Conservation (phyloP, 179 eudicot genomes). For the Spinacia oleracea region DNA sequence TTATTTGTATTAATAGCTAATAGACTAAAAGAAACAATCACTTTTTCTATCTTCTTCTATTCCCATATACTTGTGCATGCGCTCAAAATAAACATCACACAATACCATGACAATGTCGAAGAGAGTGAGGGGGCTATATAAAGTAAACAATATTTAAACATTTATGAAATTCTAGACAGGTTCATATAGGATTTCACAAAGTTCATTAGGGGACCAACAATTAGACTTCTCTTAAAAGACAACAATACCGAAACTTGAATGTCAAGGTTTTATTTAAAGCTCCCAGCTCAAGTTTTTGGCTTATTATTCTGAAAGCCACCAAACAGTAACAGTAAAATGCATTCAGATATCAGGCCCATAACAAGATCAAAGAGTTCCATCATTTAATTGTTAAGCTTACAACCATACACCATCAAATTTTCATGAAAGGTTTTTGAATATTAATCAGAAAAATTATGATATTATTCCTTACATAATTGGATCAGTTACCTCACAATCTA, state of each 20-base stretch:
- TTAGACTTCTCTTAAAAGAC: not conserved
- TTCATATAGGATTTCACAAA: not conserved
- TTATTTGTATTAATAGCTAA: too few relatives aligned
- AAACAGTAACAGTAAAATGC: too few relatives aligned
- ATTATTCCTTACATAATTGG: not conserved
- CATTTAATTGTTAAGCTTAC: not conserved
- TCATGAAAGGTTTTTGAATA: not conserved
- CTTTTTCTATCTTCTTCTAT: too few relatives aligned
- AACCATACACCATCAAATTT: not conserved
- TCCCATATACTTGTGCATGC: too few relatives aligned
- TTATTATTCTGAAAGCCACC: not conserved
- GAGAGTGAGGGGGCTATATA: not conserved
- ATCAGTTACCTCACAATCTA: not conserved
- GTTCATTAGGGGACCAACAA: not conserved
- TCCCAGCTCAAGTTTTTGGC: not conserved
- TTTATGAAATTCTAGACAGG: too few relatives aligned
- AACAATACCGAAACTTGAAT: not conserved
- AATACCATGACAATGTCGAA: not conserved
- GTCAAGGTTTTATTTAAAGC: not conserved
- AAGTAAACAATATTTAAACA: not conserved
- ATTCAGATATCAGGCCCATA: not conserved
- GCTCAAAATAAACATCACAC: not conserved
- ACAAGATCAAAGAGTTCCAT: slow-evolving; percentile 1
- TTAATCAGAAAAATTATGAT: not conserved
- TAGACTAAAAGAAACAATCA: too few relatives aligned